phyloP scores from a whole-genome alignment of 352 stramenopile genomes.

The Hyaloperonospora brassicae region DNA sequence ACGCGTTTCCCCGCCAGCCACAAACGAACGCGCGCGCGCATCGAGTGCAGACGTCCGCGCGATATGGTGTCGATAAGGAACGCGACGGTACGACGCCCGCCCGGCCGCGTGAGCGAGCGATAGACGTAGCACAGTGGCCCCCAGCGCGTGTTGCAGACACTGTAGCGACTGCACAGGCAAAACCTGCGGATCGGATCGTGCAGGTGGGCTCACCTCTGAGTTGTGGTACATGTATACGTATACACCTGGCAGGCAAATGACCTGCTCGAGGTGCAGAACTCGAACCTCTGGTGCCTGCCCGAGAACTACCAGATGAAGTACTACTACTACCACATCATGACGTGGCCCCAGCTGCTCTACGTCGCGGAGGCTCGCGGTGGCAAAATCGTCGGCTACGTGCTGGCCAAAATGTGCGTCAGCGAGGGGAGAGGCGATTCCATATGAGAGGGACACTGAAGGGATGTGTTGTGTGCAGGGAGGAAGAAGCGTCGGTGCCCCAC shows the following conservation, averaged over 20 bases:
- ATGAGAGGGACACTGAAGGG: neutral
- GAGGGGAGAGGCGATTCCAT: neutral
- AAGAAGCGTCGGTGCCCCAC: conserved; percentile 84
- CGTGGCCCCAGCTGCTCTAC: conserved; percentile 98
- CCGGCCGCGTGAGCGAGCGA: neutral
- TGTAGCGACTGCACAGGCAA: too few species aligned
- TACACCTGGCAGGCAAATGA: conserved; percentile 78
- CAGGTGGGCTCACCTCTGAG: too few species aligned
- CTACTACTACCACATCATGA: conserved; percentile 99
- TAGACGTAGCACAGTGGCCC: neutral
- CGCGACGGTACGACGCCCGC: conserved; percentile 58
- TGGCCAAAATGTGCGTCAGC: conserved; percentile 96
- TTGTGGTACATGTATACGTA: conserved; percentile 6
- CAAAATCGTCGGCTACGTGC: conserved; percentile 99
- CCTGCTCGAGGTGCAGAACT: conserved; percentile 97
- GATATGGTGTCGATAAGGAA: conserved; percentile 94
- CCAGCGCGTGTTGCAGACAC: neutral
- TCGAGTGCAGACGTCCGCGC: conserved; percentile 12
- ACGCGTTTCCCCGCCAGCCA: conserved; percentile 15
- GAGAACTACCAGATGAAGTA: conserved; percentile 99
- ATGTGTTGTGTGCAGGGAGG: conserved; percentile 34
- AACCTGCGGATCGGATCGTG: too few species aligned
- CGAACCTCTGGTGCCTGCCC: conserved; percentile 98
- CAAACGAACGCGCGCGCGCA: conserved; percentile 15
- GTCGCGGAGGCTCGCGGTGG: conserved; percentile 96